Evolutionary conservation across 1,284 basidiomycete genomes (phyloP), one percentile per base, ranked within the genome.

Genomic region (Malassezia caprae): DNA sequence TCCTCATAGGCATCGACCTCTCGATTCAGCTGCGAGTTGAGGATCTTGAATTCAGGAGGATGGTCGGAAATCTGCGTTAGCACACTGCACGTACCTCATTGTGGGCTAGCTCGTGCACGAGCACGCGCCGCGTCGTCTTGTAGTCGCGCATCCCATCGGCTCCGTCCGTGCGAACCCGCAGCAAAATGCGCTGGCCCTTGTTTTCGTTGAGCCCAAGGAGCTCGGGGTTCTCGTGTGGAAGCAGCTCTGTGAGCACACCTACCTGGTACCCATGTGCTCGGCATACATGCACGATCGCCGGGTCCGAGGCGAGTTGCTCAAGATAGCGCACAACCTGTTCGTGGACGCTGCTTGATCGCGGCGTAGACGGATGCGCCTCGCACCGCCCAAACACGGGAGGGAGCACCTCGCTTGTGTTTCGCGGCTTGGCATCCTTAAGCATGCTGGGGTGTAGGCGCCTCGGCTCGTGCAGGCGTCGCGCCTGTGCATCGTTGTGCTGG

Each of bases 51-150:
- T 43, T 64, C 69, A 26, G 60, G 61, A 4, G 68, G 66, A 51
- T 72, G 69, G 11, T 64, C 67, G 8, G 53, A 26, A 13, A 72
- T 57, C 46, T 62, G 42, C 15, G 42, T 44, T 15, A 45, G 31
- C 10, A 32, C 5, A 28, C 8, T 17, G 12, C 2, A 45, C 48
- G 48, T 30, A 53, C 45, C 47, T 53, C 59, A 59, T 66, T 72
- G 55, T 72, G 69, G 4, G 65, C 66, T 34, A 72, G 42, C 49
- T 72, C 69, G 49, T 72, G 69, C 21, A 72, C 48, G 4, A 72
- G 57, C 3, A 72, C 69, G 10, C 59, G 41, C 27, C 69, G 56
- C 10, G 65, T 65, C 17, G 67, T 66, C 51, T 60, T 62, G 59
- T 72, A 72, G 53, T 68, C 65, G 32, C 67, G 59, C 32, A 69